Percentiles rank a stretch among this genome's conserved stretches.
Evolutionary conservation across 495 filamentous ascomycete genomes (phyloP).

Genomic region (Aspergillus taichungensis): DNA sequence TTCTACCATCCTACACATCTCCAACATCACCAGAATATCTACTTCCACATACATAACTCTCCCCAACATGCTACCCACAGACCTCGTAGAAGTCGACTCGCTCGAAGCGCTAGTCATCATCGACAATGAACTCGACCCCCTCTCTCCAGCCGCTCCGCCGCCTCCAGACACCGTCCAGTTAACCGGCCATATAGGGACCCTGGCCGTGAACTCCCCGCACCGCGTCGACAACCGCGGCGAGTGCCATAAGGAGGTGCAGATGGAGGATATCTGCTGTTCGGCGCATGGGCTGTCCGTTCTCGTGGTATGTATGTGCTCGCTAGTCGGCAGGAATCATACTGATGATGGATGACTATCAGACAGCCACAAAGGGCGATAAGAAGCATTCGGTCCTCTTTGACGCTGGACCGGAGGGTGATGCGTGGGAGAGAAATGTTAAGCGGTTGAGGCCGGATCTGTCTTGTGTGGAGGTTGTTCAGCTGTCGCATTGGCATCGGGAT

Average conservation of each 20-base stretch:
- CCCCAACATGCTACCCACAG: slow-evolving; percentile 2
- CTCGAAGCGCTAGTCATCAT: slow-evolving; percentile 42
- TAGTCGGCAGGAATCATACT: background rate
- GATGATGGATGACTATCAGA: slow-evolving; percentile 22
- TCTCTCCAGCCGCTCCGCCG: slow-evolving; percentile 34
- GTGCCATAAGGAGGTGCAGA: slow-evolving; percentile 37
- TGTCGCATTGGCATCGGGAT: slow-evolving; percentile 64
- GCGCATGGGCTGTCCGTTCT: slow-evolving; percentile 52
- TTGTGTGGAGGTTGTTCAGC: slow-evolving; percentile 65
- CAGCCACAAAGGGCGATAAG: slow-evolving; percentile 41
- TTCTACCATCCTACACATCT: too few species aligned
- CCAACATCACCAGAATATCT: too few species aligned
- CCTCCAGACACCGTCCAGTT: slow-evolving; percentile 38
- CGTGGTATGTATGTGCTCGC: slow-evolving; percentile 27
- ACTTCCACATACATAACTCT: too few species aligned
- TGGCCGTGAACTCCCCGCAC: slow-evolving; percentile 25
- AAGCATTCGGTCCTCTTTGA: slow-evolving; percentile 52
- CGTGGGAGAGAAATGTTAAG: slow-evolving; percentile 46
- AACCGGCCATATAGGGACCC: slow-evolving; percentile 30
- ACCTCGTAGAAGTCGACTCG: slow-evolving; percentile 38
- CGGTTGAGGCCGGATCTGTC: slow-evolving; percentile 44
- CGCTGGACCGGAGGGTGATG: slow-evolving; percentile 48
- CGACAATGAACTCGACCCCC: slow-evolving; percentile 51
- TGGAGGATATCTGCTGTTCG: slow-evolving; percentile 51
- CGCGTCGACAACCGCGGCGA: slow-evolving; percentile 31